Conservation (phyloP, 768 basidiomycete species). For the Sporobolomyces phaffii region DNA sequence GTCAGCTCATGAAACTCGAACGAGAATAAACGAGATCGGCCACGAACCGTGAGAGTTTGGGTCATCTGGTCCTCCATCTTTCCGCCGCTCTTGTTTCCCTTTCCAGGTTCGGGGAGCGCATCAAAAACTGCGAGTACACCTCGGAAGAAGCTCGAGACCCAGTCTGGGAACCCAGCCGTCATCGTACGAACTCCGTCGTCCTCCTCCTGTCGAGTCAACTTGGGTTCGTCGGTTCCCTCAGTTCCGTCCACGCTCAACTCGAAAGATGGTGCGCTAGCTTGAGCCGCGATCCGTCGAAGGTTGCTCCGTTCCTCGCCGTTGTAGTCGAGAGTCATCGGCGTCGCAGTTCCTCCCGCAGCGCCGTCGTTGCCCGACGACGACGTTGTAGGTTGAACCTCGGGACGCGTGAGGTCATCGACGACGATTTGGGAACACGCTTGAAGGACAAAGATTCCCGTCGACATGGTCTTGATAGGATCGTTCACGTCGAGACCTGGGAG, state of each 20-base stretch:
- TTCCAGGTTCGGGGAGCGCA: constrained; percentile 76
- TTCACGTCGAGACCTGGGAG: constrained; percentile 78
- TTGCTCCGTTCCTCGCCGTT: constrained; percentile 22
- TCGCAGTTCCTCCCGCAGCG: constrained; percentile 8
- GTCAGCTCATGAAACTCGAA: too few relatives aligned
- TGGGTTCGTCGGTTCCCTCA: constrained; percentile 18
- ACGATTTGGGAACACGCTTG: constrained; percentile 38
- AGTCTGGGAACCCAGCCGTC: constrained; percentile 69
- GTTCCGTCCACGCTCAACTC: constrained; percentile 30
- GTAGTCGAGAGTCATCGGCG: constrained; percentile 21
- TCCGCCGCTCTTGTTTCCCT: constrained; percentile 59
- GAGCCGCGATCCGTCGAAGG: constrained; percentile 33
- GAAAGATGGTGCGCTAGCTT: constrained; percentile 30
- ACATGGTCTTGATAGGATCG: constrained; percentile 46
- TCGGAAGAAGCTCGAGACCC: constrained; percentile 74
- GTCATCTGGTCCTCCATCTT: constrained; percentile 48
- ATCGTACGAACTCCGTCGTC: constrained; percentile 65
- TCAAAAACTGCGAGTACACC: constrained; percentile 73
- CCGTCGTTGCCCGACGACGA: not conserved
- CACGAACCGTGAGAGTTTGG: constrained; percentile 43
- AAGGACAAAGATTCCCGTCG: constrained; percentile 41
- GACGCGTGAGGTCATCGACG: constrained; percentile 41
- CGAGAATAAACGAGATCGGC: not conserved
- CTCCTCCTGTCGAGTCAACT: constrained; percentile 61
- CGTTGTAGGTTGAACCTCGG: constrained; percentile 30